These are phyloP conservation scores for Dactylellina haptotyla DNA, from an alignment of 2,329 filamentous ascomycete genomes.

Conservation along the genomic window DNA sequence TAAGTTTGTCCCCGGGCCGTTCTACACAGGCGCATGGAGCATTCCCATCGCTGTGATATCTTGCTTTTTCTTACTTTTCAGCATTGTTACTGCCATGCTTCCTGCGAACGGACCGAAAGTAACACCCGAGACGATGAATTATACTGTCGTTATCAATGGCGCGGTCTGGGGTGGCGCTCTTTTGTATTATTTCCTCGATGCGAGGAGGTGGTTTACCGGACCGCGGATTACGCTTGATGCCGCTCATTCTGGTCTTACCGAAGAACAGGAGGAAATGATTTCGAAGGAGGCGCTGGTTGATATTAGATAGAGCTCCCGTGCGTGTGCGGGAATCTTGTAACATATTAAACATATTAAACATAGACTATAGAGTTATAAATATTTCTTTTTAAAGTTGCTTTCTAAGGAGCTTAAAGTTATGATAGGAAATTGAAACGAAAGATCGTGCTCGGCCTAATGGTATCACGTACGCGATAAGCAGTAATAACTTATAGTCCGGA, in stretches of 20 bases:
- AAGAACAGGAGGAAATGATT: slow-evolving; percentile 56
- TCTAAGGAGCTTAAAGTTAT: too few species aligned
- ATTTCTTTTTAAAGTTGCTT: too few species aligned
- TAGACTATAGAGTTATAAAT: too few species aligned
- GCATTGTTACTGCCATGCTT: slow-evolving; percentile 70
- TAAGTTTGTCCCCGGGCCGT: slow-evolving; percentile 70
- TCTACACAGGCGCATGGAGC: slow-evolving; percentile 69
- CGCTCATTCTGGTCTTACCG: slow-evolving; percentile 12
- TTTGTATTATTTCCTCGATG: slow-evolving; percentile 68
- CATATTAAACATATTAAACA: background rate
- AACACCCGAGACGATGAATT: slow-evolving; percentile 68
- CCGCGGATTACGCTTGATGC: slow-evolving; percentile 68
- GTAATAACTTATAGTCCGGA: too few species aligned
- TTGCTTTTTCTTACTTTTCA: slow-evolving; percentile 68
- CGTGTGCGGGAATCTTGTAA: background rate
- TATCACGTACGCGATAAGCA: too few species aligned
- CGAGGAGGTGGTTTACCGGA: slow-evolving; percentile 70
- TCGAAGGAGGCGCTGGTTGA: slow-evolving; percentile 58
- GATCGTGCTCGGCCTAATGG: too few species aligned
- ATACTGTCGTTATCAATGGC: slow-evolving; percentile 71
- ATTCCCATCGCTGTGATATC: slow-evolving; percentile 67
- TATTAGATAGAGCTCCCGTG: slow-evolving; percentile 57
- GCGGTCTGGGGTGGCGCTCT: slow-evolving; percentile 70
- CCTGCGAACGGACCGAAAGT: slow-evolving; percentile 68
- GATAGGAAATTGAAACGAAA: too few species aligned